phyloP scores from a whole-genome alignment of 208 protist genomes.

The Leishmania gerbilli region DNA sequence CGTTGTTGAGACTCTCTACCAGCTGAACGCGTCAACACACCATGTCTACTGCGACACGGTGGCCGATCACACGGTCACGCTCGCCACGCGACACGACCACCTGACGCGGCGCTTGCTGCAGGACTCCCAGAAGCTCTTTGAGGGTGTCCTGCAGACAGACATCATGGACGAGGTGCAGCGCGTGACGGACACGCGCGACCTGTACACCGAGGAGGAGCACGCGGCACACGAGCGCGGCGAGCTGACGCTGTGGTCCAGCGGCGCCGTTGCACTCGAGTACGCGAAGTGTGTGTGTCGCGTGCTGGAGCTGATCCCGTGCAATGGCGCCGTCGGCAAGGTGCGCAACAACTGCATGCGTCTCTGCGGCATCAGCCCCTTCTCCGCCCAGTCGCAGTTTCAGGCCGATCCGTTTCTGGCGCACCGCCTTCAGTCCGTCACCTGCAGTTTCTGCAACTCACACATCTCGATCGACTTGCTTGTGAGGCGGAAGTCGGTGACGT shows the following conservation, averaged over 20 bases:
- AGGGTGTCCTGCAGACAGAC: constrained; percentile 59
- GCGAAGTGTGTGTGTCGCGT: constrained; percentile 74
- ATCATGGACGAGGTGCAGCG: constrained; percentile 84
- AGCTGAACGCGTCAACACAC: constrained; percentile 21
- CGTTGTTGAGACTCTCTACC: constrained; percentile 26
- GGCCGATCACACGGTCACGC: constrained; percentile 59
- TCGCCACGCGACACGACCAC: constrained; percentile 72
- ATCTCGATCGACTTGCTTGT: constrained; percentile 61
- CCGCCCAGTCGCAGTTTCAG: constrained; percentile 54
- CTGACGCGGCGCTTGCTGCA: constrained; percentile 39
- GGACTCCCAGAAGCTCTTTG: constrained; percentile 45
- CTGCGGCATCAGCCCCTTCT: constrained; percentile 87
- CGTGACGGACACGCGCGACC: constrained; percentile 55
- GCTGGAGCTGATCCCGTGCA: constrained; percentile 73
- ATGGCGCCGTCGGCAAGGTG: constrained; percentile 65
- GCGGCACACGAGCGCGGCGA: constrained; percentile 21
- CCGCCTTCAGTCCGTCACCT: constrained; percentile 51
- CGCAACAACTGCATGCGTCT: constrained; percentile 90
- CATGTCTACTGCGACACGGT: constrained; percentile 46
- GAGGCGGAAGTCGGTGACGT: constrained; percentile 27
- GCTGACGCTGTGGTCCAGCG: constrained; percentile 37
- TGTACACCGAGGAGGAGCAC: constrained; percentile 60
- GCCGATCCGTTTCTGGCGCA: constrained; percentile 39
- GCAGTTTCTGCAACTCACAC: constrained; percentile 79
- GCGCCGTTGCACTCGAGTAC: constrained; percentile 74